Conservation (phyloP, 1,284 basidiomycete genomes). For the Irpex rosettiformis region DNA sequence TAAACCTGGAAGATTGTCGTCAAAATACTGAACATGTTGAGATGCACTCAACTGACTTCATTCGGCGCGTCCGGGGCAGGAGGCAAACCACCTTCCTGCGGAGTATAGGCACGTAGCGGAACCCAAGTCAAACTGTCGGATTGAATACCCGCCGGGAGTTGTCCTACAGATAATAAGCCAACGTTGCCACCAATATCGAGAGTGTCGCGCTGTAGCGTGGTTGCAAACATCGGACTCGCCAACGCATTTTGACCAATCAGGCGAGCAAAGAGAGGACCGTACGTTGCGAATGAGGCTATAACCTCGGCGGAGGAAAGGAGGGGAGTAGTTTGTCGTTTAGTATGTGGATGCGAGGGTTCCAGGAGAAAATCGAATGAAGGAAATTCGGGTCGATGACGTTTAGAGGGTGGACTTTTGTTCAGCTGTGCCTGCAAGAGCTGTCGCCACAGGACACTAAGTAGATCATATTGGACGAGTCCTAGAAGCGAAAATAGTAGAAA, state of each 20-base stretch:
- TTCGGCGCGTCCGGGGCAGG: conserved; percentile 29
- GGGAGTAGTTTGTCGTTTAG: conserved; percentile 7
- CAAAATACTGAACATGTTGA: conserved; percentile 1
- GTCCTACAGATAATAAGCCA: conserved; percentile 37
- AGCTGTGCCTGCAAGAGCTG: conserved; percentile 20
- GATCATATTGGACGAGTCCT: neutral
- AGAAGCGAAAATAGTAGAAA: neutral
- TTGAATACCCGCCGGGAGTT: conserved; percentile 32
- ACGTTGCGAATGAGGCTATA: conserved; percentile 24
- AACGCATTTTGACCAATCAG: conserved; percentile 21
- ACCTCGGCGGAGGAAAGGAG: conserved; percentile 16
- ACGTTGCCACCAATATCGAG: conserved; percentile 33
- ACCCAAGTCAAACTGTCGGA: conserved; percentile 36
- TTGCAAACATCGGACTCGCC: conserved; percentile 24
- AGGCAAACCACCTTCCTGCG: conserved; percentile 33
- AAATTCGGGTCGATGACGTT: conserved; percentile 9
- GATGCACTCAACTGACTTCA: conserved; percentile 24
- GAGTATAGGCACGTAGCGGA: conserved; percentile 34
- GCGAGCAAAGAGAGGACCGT: conserved; percentile 29
- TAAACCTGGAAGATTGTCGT: conserved; percentile 21
- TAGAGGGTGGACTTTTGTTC: conserved; percentile 5
- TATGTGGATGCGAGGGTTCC: conserved; percentile 9
- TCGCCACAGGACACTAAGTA: conserved; percentile 24
- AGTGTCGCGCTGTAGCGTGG: conserved; percentile 36
- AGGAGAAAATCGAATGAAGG: conserved; percentile 19